Evolutionary conservation across 805 yeast species (phyloP).

Genomic region (Candida endomychidarum): DNA sequence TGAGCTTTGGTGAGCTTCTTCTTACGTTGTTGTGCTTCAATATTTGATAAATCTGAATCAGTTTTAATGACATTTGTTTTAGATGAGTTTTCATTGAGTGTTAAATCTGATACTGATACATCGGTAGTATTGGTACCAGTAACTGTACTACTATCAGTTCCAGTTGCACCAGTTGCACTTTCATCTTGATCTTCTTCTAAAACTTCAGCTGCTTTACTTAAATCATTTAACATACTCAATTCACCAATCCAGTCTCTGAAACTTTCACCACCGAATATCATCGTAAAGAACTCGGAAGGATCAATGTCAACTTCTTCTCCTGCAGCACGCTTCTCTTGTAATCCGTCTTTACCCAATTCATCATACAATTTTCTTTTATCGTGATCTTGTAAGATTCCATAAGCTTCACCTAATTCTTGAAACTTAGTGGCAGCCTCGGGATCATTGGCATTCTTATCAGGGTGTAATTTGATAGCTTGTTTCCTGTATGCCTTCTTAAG

Average conservation of each 20-base stretch:
- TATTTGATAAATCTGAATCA: conserved; percentile 20
- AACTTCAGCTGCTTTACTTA: conserved; percentile 61
- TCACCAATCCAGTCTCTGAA: conserved; percentile 87
- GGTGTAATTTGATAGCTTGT: conserved; percentile 86
- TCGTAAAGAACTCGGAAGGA: conserved; percentile 79
- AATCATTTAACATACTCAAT: conserved; percentile 65
- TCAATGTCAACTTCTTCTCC: conserved; percentile 71
- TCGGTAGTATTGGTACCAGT: no score
- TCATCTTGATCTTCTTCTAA: conserved; percentile 35
- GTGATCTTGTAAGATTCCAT: conserved; percentile 76
- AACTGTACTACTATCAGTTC: conserved; percentile 6
- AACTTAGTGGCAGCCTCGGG: conserved; percentile 85
- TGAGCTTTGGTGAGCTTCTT: conserved; percentile 33
- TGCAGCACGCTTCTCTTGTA: conserved; percentile 61
- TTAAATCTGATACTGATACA: background rate
- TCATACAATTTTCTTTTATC: conserved; percentile 74
- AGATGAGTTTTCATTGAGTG: conserved; percentile 13
- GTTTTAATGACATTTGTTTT: conserved; percentile 4
- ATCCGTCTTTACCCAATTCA: conserved; percentile 61
- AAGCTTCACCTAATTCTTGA: conserved; percentile 68
- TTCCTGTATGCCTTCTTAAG: conserved; percentile 93
- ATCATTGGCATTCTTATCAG: conserved; percentile 95
- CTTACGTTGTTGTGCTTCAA: conserved; percentile 21
- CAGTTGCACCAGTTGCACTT: conserved; percentile 9
- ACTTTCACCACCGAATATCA: conserved; percentile 81